A percentile compares a stretch with the other conserved stretches of the same genome.
Conservation (phyloP, 176 grass and related monocot species). For the Musa beccarii region DNA sequence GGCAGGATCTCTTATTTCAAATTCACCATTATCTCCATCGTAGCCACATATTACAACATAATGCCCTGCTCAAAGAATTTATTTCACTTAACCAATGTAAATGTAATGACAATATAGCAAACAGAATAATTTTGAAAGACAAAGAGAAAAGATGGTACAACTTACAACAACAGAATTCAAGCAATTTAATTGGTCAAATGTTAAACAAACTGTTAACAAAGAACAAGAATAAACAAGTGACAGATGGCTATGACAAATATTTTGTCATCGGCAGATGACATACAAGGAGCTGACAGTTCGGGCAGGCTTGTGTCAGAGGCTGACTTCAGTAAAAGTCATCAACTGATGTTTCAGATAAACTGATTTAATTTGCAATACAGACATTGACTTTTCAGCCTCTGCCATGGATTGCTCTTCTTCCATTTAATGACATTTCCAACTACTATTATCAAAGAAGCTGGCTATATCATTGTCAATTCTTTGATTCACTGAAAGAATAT, state of each 20-base stretch:
- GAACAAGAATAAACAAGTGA: background rate
- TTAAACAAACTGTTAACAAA: background rate
- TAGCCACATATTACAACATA: conserved; percentile 96
- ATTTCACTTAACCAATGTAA: background rate
- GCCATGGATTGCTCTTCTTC: background rate
- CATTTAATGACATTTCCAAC: background rate
- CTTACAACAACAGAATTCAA: background rate
- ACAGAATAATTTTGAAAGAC: background rate
- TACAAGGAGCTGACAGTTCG: background rate
- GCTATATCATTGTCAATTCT: background rate
- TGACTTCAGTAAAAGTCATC: too few relatives aligned
- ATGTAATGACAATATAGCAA: background rate
- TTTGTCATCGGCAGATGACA: background rate
- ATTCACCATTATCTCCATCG: conserved; percentile 68
- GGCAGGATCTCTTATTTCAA: conserved; percentile 99
- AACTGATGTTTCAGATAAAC: background rate
- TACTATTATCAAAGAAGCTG: background rate
- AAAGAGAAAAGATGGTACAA: background rate
- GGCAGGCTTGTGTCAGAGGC: too few relatives aligned
- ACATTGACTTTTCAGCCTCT: background rate
- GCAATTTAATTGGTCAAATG: background rate
- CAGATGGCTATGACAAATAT: background rate
- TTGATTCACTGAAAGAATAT: background rate
- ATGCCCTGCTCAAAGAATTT: conserved; percentile 40
- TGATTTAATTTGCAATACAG: background rate